A percentile compares a stretch with the other conserved stretches of the same genome.
Conservation (phyloP, 2,329 filamentous ascomycete species). For the Epichloe uncinata region DNA sequence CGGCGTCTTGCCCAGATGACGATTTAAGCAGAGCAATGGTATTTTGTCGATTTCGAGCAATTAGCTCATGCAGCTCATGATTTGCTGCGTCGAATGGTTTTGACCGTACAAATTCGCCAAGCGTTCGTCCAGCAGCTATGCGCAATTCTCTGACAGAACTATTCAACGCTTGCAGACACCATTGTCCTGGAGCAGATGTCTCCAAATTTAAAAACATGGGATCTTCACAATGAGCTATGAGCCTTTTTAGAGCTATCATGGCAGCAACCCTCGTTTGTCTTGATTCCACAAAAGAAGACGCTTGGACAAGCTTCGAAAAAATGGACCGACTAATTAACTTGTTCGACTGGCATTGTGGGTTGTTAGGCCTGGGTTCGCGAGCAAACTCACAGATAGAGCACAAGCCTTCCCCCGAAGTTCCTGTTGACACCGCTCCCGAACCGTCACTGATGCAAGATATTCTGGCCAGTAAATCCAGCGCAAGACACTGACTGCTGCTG, state of each 20-base stretch:
- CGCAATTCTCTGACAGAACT: conserved; percentile 79
- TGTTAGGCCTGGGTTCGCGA: background rate
- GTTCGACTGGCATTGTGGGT: conserved; percentile 4
- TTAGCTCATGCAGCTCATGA: conserved; percentile 10
- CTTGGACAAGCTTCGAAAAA: conserved; percentile 29
- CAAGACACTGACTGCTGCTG: conserved; percentile 36
- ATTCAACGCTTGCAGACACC: conserved; percentile 67
- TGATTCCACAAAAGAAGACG: conserved; percentile 35
- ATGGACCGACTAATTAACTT: conserved; percentile 28
- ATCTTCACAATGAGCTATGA: conserved; percentile 53
- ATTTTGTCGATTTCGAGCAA: conserved; percentile 43
- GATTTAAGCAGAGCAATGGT: conserved; percentile 58
- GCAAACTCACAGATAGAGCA: conserved; percentile 16
- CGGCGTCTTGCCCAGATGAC: conserved; percentile 52
- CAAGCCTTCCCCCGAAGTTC: background rate
- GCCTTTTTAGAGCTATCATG: conserved; percentile 56
- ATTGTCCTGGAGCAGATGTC: conserved; percentile 56
- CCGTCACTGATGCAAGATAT: conserved; percentile 21
- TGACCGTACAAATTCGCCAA: conserved; percentile 49
- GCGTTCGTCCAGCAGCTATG: conserved; percentile 58
- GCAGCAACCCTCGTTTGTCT: conserved; percentile 53
- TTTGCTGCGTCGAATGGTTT: conserved; percentile 7
- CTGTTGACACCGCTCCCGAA: background rate
- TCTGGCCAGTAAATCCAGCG: conserved; percentile 41
- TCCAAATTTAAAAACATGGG: conserved; percentile 51